Percentiles rank a stretch among this genome's conserved stretches.
Evolutionary conservation across 106 monocot species (phyloP).

Genomic region (Phalaenopsis equestris): DNA sequence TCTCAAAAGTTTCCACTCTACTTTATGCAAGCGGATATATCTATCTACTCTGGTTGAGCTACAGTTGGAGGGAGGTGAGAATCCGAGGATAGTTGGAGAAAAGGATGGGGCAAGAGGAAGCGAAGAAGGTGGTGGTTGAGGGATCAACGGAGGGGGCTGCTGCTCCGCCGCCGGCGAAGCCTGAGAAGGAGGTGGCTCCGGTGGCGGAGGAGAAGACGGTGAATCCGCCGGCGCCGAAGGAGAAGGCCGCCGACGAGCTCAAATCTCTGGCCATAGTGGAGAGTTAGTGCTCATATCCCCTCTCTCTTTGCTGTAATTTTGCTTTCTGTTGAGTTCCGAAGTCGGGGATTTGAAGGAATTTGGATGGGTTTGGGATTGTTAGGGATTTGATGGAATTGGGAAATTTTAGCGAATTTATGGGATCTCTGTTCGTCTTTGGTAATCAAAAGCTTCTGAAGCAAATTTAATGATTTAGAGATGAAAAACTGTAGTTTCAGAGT

Average conservation of each 20-base stretch:
- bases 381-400: not conserved
- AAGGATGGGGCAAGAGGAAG: slow-evolving; percentile 17
- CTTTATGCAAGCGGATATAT: no score
- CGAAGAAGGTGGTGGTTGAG: slow-evolving; percentile 18
- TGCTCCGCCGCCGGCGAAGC: slow-evolving; percentile 10
- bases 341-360: not conserved
- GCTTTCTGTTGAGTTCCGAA: not conserved
- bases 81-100: not conserved
- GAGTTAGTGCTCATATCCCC: slow-evolving; percentile 15
- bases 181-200: slow-evolving; percentile 9
- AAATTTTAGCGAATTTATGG: not conserved
- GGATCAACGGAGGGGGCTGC: slow-evolving; percentile 9
- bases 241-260: slow-evolving; percentile 32
- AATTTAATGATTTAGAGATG: no score
- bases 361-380: not conserved
- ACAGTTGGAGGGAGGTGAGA: not conserved
- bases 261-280: slow-evolving; percentile 35
- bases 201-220: slow-evolving; percentile 38
- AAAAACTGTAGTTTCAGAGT: no score
- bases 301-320: not conserved
- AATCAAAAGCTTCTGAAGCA: no score
- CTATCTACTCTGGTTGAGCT: not conserved
- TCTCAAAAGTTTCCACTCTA: no score
- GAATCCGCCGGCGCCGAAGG: slow-evolving; percentile 20
- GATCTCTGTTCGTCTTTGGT: no score